phyloP scores from a whole-genome alignment of 192 early-diverging fungal genomes.

The Backusella macrospora region DNA sequence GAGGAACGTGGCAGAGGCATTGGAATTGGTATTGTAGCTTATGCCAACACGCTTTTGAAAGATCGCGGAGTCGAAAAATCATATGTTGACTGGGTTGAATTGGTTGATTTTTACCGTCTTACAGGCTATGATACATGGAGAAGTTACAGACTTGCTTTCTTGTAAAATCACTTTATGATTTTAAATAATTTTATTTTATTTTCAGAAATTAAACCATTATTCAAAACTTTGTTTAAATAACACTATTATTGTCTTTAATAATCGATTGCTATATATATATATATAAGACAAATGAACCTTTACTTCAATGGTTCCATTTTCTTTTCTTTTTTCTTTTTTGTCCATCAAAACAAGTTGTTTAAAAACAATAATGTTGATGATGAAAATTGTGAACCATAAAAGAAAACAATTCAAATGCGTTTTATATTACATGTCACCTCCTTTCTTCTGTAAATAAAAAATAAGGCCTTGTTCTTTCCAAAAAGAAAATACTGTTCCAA shows the following conservation, averaged over 20 bases:
- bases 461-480: not conserved
- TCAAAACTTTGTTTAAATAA: not conserved
- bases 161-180: not conserved
- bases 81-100: slow-evolving; percentile 46
- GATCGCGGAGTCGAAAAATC: slow-evolving; percentile 36
- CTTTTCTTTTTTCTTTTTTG: too few species aligned
- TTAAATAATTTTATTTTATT: too few species aligned
- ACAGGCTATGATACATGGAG: slow-evolving; percentile 37
- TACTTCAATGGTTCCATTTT: too few species aligned
- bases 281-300: too few species aligned
- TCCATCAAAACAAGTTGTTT: too few species aligned
- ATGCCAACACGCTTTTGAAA: slow-evolving; percentile 38
- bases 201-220: too few species aligned
- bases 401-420: too few species aligned
- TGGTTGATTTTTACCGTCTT: slow-evolving; percentile 33
- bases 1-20: slow-evolving; percentile 41
- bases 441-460: not conserved
- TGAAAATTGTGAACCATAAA: too few species aligned
- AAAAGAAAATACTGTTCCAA: not conserved
- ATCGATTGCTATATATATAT: too few species aligned
- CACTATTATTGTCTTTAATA: too few species aligned
- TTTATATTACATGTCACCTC: slow-evolving; percentile 3
- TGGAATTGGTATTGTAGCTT: slow-evolving; percentile 39
- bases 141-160: slow-evolving; percentile 8
- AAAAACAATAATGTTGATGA: too few species aligned